Base-by-base conservation (phyloP, 2,329 filamentous ascomycete genomes). In the Tolypocladium capitatum region DNA sequence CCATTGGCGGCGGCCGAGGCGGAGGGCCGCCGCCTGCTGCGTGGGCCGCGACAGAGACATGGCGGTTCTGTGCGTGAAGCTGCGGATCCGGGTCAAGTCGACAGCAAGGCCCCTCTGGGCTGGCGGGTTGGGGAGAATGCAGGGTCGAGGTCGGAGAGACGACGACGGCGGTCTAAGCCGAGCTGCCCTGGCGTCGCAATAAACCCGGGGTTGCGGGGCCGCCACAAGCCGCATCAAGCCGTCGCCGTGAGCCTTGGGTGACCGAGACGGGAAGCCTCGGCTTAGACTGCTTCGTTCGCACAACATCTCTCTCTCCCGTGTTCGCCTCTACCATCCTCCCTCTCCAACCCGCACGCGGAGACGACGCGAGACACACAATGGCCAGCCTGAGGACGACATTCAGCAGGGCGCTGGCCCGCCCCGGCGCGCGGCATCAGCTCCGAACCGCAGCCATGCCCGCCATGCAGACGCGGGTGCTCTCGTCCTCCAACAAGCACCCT, bases 401-500 rank as follows among this genome's bases (percentile, higher is more conserved):
- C 41, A 58, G 63, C 46, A 60, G 66, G 59, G 55, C 63, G 40
- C 53, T 70, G 48, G 59, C 55, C 18, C 61, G 65, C 41, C 65
- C 66, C 8, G 56, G 60, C 46, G 50, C 52, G 21, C 53, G 52
- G 45, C 51, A 51, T 46, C 56, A 68, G 50, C 56, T 69, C 54
- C 59, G 65, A 41, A 58, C 65, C 50, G 61, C n/a, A n/a, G n/a
- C 60, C 36, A 3, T 27, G 36, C 36, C 36, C 20, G 4, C 36
- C 21, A n/a, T 50, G 42, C 64, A 69, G 49, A 64, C 61, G 43
- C 67, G 60, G 49, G 61, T 60, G 47, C 66, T 62, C 49, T 89
- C 87, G 16, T 70, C 70, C 1, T 48, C 40, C 10, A 28, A n/a
- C 48, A 78, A 78, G 53, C 78, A 80, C 58, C 76, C 78, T 24